Evolutionary conservation across 129 eudicot genomes (phyloP), one percentile per base, ranked within the genome.

Genomic region (Erigeron canadensis): DNA sequence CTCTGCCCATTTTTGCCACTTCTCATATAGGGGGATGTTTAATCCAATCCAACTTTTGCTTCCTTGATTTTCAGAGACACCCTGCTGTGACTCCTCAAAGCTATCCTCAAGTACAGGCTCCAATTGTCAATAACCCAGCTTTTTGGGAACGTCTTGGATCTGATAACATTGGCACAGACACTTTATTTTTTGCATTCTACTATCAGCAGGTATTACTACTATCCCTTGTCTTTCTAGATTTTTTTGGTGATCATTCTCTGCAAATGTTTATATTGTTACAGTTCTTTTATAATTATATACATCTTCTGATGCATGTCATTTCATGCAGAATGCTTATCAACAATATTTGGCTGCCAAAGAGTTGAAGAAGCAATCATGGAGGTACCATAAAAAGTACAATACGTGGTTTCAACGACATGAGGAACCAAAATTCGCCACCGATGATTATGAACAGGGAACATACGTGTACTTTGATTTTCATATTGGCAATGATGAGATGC

Each of bases 321-420:
- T 43, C 63, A 18, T 82, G 73, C 91, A 95, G 99, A 95, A 95
- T 61, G 80, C 99, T 63, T 95, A 86, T 73, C 97, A 95, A 80
- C 99, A 95, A 69, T 95, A 87, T 78, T 71, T 95, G 79, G 99
- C 97, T 82, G 99, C 99, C 10, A 95, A 81, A 84, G 97, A 90
- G 71, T 80, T 95, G 80, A 95, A 95, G 81, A 95, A 88, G 63
- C 99, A 90, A 80, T 90, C 99, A 13, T 95, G 99, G 99, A 90
- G 99, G 84, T 95, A 84, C 83, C 99, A 95, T 77, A 90, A 91
- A 67, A 95, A 86, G 72, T 95, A 82, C 76, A 90, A 86, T 78
- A 95, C 97, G 10, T 95, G 97, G 99, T 95, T 95, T 83, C 99
- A 95, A 78, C 83, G 99, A 37, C 99, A 90, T 10, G 97, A 90